Conservation (phyloP, 116 monocot species). For the Phalaenopsis hybrid region DNA sequence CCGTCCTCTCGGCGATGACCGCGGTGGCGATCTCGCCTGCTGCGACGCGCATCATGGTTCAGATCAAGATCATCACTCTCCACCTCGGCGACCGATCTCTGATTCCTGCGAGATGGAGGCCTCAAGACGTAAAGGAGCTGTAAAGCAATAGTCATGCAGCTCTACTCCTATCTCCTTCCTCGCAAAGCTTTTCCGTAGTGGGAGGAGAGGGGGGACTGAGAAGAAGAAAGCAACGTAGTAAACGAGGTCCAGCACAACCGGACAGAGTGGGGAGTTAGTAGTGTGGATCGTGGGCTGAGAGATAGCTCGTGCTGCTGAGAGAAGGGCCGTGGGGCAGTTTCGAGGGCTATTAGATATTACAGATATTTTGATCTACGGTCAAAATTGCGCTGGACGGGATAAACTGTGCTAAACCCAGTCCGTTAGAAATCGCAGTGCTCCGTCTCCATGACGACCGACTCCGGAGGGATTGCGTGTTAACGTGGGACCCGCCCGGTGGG, state of each 20-base stretch:
- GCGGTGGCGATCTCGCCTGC: neutral
- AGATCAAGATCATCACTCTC: neutral
- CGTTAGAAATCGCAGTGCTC: neutral
- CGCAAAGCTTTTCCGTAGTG: neutral
- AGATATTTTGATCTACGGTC: neutral
- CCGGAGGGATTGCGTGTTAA: too few relatives aligned
- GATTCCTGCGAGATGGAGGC: neutral
- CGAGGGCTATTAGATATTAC: neutral
- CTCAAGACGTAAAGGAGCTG: neutral
- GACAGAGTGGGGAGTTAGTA: neutral
- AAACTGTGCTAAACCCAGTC: neutral
- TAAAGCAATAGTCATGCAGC: conserved; percentile 8
- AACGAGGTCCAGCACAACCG: neutral
- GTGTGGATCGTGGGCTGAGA: neutral
- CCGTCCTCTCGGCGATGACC: neutral
- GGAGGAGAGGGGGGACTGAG: neutral
- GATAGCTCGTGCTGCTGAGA: too few relatives aligned
- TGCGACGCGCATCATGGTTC: neutral
- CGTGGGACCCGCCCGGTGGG: too few relatives aligned
- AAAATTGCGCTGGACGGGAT: neutral
- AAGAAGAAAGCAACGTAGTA: neutral
- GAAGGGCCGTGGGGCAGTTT: neutral
- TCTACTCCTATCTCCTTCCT: neutral
- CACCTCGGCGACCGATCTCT: neutral
- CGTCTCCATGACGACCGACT: too few relatives aligned